phyloP scores from a whole-genome alignment of 2,329 filamentous ascomycete species.

The Venturia carpophila region DNA sequence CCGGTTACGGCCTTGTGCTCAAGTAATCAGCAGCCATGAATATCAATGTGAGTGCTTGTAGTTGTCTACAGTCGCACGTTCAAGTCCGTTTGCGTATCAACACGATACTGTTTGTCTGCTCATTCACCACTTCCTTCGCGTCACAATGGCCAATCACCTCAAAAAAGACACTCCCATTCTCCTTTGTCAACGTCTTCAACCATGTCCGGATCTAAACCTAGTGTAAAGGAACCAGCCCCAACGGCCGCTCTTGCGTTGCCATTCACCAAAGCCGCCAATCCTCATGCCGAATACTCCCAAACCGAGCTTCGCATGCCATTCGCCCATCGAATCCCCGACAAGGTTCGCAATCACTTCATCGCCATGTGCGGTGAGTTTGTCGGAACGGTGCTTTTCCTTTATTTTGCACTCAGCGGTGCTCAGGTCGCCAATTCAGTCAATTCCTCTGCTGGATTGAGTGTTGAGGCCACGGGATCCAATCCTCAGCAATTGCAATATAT shows the following conservation, averaged over 20 bases:
- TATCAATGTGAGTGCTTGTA: not conserved
- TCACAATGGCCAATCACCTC: not conserved
- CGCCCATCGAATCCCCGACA: slow-evolving; percentile 3
- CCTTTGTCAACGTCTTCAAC: not conserved
- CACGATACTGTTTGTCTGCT: not conserved
- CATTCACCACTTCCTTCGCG: not conserved
- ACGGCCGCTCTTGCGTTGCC: slow-evolving; percentile 9
- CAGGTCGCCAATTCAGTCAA: slow-evolving; percentile 17
- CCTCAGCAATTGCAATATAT: slow-evolving; percentile 25
- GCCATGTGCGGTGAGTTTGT: slow-evolving; percentile 19
- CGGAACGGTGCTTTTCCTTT: slow-evolving; percentile 18
- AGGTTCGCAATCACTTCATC: slow-evolving; percentile 14
- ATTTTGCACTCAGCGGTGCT: slow-evolving; percentile 15
- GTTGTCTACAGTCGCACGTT: not conserved
- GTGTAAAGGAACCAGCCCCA: slow-evolving; percentile 7
- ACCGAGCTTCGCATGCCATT: slow-evolving; percentile 4
- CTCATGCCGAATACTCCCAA: slow-evolving; percentile 1
- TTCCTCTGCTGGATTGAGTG: slow-evolving; percentile 20
- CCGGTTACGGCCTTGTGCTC: not conserved
- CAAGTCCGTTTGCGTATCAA: not conserved
- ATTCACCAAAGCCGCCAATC: slow-evolving; percentile 15
- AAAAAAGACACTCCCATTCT: not conserved
- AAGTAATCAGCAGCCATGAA: slow-evolving; percentile 5
- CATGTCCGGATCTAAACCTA: not conserved
- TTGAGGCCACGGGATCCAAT: slow-evolving; percentile 16